These are phyloP conservation scores for Apophysomyces ossiformis DNA, from an alignment of 371 early-diverging fungal species.

Conservation along the genomic window DNA sequence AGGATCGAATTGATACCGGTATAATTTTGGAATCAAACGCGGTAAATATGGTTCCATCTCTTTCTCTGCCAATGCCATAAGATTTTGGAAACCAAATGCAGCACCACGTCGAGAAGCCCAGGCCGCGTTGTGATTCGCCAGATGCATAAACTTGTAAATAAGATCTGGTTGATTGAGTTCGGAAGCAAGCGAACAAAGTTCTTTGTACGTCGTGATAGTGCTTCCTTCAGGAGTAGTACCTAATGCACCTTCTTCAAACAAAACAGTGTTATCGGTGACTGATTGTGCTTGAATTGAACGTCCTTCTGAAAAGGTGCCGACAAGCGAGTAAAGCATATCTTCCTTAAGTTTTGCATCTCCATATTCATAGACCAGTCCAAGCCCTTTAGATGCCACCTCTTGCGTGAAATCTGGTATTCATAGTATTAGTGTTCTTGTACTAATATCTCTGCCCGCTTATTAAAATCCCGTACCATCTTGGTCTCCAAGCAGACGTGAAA, in stretches of 20 bases:
- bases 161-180: constrained; percentile 94
- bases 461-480: constrained; percentile 68
- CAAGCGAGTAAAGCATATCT: constrained; percentile 64
- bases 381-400: constrained; percentile 87
- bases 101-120: constrained; percentile 93
- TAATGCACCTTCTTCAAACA: constrained; percentile 74
- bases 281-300: constrained; percentile 64
- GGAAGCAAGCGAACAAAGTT: constrained; percentile 84
- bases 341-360: constrained; percentile 76
- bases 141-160: constrained; percentile 93
- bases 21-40: constrained; percentile 82
- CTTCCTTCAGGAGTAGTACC: constrained; percentile 86
- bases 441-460: constrained; percentile 2
- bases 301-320: constrained; percentile 67
- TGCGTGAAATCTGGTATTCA: constrained; percentile 66
- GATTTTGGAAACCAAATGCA: constrained; percentile 83
- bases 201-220: constrained; percentile 82
- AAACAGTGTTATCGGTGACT: constrained; percentile 76
- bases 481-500: constrained; percentile 79
- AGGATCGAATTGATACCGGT: constrained; percentile 88
- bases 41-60: constrained; percentile 80
- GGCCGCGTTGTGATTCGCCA: constrained; percentile 89
- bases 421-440: background rate
- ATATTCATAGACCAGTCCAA: constrained; percentile 86
- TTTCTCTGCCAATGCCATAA: constrained; percentile 79